Evolutionary conservation across 148 eudicot species (phyloP), one percentile per base, ranked within the genome.

Genomic region (Rhododendron vialii): DNA sequence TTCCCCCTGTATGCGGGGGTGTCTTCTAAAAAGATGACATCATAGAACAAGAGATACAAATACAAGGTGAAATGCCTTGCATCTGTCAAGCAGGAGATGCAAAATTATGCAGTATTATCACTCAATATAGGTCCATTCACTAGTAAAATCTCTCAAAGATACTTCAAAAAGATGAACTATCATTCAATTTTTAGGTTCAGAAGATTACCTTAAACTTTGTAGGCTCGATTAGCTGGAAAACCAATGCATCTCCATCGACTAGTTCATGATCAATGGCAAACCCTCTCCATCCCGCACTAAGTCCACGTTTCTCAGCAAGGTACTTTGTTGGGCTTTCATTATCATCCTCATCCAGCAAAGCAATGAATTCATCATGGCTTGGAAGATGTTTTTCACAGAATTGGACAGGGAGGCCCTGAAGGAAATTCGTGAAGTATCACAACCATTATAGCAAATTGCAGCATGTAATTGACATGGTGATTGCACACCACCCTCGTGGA

Each of bases 241-340:
- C 88, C 45, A 94, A 89, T 38, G 93, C 91, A 90, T 95, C 96
- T 28, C 98, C 98, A 84, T 95, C 96, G 28, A 89, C 92, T 69
- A 95, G 83, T 17, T 92, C 88, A 86, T 94, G 98, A 59, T 93
- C 98, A 55, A 94, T 86, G 63, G 98, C 90, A 82, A 95, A 95
- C 7, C 93, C 94, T 84, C 95, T 92, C 98, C 98, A 95, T n/a
- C 98, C 98, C 5, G 92, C 98, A 78, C 95, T 93, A 22, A 95
- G 93, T 28, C 98, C 98, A 65, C 83, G 88, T 90, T 94, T 95
- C 3, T 59, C 78, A 77, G 90, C 92, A 53, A 95, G 93, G 88
- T 92, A 95, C 85, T 92, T 93, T 45, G 93, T 85, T 33, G 53
- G 38, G 81, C 65, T 88, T 87, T 91, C 91, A 5, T 90, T 78